phyloP scores from a whole-genome alignment of 2,329 filamentous ascomycete species.

The Colletotrichum tanaceti region DNA sequence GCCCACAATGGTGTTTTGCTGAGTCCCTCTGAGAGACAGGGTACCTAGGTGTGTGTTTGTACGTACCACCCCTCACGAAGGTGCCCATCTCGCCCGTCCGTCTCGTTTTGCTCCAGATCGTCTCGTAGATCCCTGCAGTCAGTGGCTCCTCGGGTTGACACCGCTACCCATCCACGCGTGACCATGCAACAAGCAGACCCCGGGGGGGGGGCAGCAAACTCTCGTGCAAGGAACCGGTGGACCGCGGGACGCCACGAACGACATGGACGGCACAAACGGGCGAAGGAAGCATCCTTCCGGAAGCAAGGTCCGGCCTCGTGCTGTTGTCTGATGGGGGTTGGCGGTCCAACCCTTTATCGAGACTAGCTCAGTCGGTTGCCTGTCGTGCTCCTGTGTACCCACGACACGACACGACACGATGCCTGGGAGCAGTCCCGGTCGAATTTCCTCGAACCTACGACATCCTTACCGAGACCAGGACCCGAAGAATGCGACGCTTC shows the following conservation, averaged over 20 bases:
- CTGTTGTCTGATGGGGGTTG: constrained; percentile 13
- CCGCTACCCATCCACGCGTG: constrained; percentile 7
- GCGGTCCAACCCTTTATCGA: background rate
- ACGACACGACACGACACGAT: too few species aligned
- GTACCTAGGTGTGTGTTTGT: too few species aligned
- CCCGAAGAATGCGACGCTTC: background rate
- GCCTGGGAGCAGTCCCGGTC: background rate
- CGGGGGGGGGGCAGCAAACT: background rate
- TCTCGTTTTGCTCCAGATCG: background rate
- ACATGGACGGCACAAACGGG: background rate
- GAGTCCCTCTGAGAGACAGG: too few species aligned
- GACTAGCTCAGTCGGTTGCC: constrained; percentile 8
- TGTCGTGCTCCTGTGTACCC: background rate
- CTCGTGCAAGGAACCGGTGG: background rate
- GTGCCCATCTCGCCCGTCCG: too few species aligned
- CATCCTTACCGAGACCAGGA: constrained; percentile 16
- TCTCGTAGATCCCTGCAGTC: constrained; percentile 1
- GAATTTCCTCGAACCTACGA: background rate
- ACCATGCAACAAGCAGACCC: background rate
- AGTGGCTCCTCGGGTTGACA: background rate
- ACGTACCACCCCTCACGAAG: too few species aligned
- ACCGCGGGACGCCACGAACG: constrained; percentile 5
- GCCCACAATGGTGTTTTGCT: too few species aligned
- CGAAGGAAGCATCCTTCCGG: constrained; percentile 24
- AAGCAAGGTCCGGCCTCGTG: constrained; percentile 26